Base-by-base conservation (phyloP, 2,329 filamentous ascomycete species). In the Colletotrichum magnum region DNA sequence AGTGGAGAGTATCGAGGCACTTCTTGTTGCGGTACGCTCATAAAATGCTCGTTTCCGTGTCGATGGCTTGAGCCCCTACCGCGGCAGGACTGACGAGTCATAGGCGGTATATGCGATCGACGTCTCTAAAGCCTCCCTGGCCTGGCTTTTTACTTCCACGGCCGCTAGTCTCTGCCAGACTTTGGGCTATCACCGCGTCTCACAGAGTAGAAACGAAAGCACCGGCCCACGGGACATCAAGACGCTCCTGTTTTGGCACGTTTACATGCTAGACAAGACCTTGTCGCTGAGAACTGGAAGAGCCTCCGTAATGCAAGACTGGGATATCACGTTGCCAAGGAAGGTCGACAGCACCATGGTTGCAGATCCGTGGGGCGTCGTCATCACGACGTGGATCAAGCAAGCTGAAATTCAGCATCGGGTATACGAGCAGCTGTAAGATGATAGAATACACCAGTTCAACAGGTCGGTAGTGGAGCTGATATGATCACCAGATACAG, bases 71-170 rank as follows among this genome's bases (percentile, higher is more conserved):
- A 12, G 43, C n/a, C 2, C n/a, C 18, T 18, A 6, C 47, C n/a
- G 21, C 10, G 9, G 16, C 18, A 18, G 7, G n/a, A 18, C 47
- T 50, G n/a, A 50, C 47, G 9, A 12, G 10, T 28, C 7, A 16
- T 58, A 91, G 88, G 84, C 87, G 5, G 79, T 88, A n/a, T 88
- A 91, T 72, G 85, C 89, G 13, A 85, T 91, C 56, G 89, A 92
- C 70, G 83, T 86, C 15, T 89, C 88, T 4, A 87, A 88, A 47
- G 88, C 89, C 1, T 89, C 88, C 0, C 82, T 92, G 4, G 88
- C 88, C n/a, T 90, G 89, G 86, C 86, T 88, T n/a, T 79, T 92
- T 18, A 86, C 85, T 26, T 87, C 86, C 6, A 84, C 85, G 18
- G 90, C 89, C 0, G 86, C 87, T 13, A 84, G 87, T 59, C 81